Conservation (phyloP, 2,329 filamentous ascomycete genomes). For the Penicillium sclerotigenum region DNA sequence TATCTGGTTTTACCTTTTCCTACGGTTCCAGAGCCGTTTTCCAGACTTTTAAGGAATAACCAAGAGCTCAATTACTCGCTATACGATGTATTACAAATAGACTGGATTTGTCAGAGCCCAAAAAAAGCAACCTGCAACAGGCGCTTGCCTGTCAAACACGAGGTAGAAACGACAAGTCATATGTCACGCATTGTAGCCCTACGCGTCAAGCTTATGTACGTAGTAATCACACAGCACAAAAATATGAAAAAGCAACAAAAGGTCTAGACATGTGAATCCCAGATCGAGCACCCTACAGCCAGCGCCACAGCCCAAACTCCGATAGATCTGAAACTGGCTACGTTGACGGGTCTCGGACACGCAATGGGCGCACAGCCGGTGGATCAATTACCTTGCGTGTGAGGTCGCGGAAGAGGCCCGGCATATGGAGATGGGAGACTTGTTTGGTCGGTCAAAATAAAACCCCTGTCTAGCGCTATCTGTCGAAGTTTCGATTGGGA, state of each 20-base stretch:
- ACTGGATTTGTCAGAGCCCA: not conserved
- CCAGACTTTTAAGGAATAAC: not conserved
- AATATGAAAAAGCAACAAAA: not conserved
- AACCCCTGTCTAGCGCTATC: constrained; percentile 2
- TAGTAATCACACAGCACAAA: not conserved
- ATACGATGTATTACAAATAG: not conserved
- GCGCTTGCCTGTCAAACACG: constrained; percentile 1
- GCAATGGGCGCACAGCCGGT: constrained; percentile 5
- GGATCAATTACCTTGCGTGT: constrained; percentile 6
- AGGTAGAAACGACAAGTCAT: not conserved
- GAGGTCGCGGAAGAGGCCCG: not conserved
- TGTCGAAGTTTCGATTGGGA: not conserved
- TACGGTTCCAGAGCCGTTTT: not conserved
- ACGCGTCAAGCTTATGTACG: not conserved
- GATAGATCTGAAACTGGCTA: constrained; percentile 21
- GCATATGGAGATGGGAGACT: not conserved
- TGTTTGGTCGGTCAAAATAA: not conserved
- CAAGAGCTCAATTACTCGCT: not conserved
- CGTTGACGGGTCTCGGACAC: constrained; percentile 11
- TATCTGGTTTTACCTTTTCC: not conserved
- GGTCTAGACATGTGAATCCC: not conserved
- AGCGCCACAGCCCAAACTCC: not conserved
- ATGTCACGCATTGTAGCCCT: not conserved
- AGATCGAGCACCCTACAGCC: not conserved
- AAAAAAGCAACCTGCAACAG: not conserved